These are phyloP conservation scores for Blepharisma undulans DNA, from an alignment of 169 alveolate genomes.

Conservation along the genomic window DNA sequence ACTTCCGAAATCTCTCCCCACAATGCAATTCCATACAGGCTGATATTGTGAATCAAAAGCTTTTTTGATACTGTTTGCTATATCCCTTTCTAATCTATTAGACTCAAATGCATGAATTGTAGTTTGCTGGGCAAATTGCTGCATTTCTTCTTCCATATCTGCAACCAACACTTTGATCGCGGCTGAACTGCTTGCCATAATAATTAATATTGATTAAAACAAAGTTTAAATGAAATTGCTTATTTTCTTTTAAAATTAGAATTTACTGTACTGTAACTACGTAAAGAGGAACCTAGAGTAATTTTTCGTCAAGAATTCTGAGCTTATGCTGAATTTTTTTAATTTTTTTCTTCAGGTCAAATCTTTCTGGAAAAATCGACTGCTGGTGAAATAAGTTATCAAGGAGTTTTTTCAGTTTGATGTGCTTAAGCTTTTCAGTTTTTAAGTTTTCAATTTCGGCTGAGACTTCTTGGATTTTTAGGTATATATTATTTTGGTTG, in stretches of 20 bases:
- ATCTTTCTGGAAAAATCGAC: background rate
- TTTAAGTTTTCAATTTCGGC: background rate
- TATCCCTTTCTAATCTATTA: slow-evolving; percentile 46
- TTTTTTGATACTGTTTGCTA: slow-evolving; percentile 57
- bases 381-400: background rate
- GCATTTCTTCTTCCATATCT: slow-evolving; percentile 43
- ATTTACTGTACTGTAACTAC: background rate
- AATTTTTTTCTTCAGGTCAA: background rate
- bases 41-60: slow-evolving; percentile 47
- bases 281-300: background rate
- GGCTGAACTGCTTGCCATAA: slow-evolving; percentile 8
- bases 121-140: slow-evolving; percentile 21
- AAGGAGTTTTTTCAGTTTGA: background rate
- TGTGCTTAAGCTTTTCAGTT: background rate
- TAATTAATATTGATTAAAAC: background rate
- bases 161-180: slow-evolving; percentile 6
- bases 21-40: slow-evolving; percentile 63
- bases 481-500: background rate
- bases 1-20: slow-evolving; percentile 70
- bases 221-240: background rate
- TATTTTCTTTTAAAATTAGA: background rate
- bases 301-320: background rate
- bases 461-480: background rate
- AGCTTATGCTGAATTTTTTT: background rate
- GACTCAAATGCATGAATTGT: slow-evolving; percentile 60